Base-by-base conservation (phyloP, 768 basidiomycete species). In the Calocera cornea region DNA sequence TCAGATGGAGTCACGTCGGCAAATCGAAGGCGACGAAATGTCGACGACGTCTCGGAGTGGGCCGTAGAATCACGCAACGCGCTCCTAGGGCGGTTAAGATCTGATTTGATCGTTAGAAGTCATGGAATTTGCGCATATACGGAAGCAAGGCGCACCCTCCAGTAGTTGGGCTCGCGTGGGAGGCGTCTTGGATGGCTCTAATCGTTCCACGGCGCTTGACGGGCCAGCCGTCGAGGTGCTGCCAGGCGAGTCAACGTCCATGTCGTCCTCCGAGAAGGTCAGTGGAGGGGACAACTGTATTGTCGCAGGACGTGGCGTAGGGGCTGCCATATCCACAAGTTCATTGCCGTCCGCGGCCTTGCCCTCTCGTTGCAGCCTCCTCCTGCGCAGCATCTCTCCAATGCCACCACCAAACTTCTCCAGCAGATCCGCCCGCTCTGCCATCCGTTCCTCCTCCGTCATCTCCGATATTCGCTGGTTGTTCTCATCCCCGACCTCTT, bases 1-100 rank as follows among this genome's bases (percentile, higher is more conserved):
- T 92, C 88, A n/a, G 83, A 76, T 0, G 88, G 84, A 1, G 82
- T 83, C 17, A 90, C 79, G 41, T 91, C 86, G 34, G 89, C 88
- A 72, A 93, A 93, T 19, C 90, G 85, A 34, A 92, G 76, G 70
- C 77, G 84, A 16, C 87, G 69, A 14, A 64, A 78, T 33, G 54
- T 50, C 34, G 68, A 60, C 29, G 63, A 22, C 8, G 63, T 67
- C 16, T 34, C 31, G 24, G 67, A 34, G 65, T 38, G 16, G 38
- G 65, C 19, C 31, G 44, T 10, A 64, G 66, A 14, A 68, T 36
- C 10, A 65, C 50, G 11, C 69, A 69, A 17, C 38, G 65, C 36
- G 41, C 60, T 36, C 50, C 65, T 38, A 67, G 64, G 64, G 34
- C 49, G 8, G 41, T 60, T 34, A 67, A 65, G 10, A 50, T 69